Base-by-base conservation (phyloP, 2,329 filamentous ascomycete species). In the Gnomoniopsis sp. region DNA sequence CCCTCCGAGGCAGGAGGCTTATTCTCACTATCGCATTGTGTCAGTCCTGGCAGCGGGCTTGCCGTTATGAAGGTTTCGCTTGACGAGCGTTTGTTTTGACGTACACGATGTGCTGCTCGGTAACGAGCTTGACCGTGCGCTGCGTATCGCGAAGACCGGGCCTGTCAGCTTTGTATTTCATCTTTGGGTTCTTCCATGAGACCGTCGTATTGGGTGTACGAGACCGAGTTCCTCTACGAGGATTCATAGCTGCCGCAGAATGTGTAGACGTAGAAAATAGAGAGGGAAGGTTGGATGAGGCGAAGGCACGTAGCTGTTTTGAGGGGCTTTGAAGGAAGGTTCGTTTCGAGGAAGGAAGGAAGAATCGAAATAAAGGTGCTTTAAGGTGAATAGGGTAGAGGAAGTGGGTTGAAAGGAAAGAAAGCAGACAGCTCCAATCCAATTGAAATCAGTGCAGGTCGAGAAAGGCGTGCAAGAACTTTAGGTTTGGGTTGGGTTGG, bases 71-170 rank as follows among this genome's bases (percentile, higher is more conserved):
- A 49, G 30, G 26, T 12, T 26, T 17, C 30, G 21, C 33, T 19
- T 21, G 11, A 19, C 19, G 41, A 19, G n/a, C 8, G 30, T 17
- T 47, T 33, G 36, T 10, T 22, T 43, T 17, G 49, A 66, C 69
- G 54, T 85, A 96, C 91, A 92, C 90, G 75, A 92, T 84, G 72
- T 87, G 84, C 76, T 98, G 93, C 79, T 95, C 88, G 53, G 95
- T 98, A 66, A 97, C 84, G 77, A 99, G 86, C 84, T 93, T 96
- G 76, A 99, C 83, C 71, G 86, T 90, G 70, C 95, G 87, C 84
- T 97, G 89, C 69, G 88, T 6, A 11, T 59, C 56, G 49, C 15
- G 17, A 56, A 51, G 59, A 47, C 50, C 51, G 23, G 48, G 51
- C n/a, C 21, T 23, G 38, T 59, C 38, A 57, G 60, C 57, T 14